Percentiles rank a stretch among this genome's conserved stretches.
Evolutionary conservation across 140 eudicot species (phyloP).

Genomic region (Bidens hawaiensis): DNA sequence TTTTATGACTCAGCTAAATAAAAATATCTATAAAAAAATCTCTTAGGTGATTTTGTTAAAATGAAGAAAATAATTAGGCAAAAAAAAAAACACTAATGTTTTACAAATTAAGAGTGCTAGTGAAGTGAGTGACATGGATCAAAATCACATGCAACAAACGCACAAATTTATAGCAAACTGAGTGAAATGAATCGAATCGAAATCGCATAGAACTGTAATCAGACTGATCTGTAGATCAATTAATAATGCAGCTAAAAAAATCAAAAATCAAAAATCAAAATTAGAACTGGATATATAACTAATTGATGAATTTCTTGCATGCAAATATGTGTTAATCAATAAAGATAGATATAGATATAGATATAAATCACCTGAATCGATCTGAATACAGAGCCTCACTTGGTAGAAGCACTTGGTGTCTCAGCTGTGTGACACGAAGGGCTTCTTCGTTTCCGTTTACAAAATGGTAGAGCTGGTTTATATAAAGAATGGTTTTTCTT

Average conservation of each 20-base stretch:
- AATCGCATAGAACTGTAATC: not conserved
- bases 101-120: not conserved
- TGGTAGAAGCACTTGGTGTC: not conserved
- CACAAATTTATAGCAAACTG: conserved; percentile 2
- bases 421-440: conserved; percentile 15
- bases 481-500: conserved; percentile 9
- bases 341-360: conserved; percentile 1
- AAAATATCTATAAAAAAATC: not conserved
- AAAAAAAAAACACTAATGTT: not conserved
- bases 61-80: not conserved
- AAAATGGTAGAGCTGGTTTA: conserved; percentile 16
- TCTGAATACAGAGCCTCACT: not conserved
- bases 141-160: conserved; percentile 22
- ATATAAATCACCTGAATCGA: conserved; percentile 16
- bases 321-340: not conserved
- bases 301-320: not conserved
- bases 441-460: conserved; percentile 16
- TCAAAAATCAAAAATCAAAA: not conserved
- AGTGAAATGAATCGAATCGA: not conserved
- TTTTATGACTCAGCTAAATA: not conserved
- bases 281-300: not conserved
- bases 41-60: not conserved
- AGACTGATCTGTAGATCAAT: conserved; percentile 16
- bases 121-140: not conserved
- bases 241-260: conserved; percentile 25